Conservation (phyloP, 2,329 filamentous ascomycete species). For the Aspergillus persii region DNA sequence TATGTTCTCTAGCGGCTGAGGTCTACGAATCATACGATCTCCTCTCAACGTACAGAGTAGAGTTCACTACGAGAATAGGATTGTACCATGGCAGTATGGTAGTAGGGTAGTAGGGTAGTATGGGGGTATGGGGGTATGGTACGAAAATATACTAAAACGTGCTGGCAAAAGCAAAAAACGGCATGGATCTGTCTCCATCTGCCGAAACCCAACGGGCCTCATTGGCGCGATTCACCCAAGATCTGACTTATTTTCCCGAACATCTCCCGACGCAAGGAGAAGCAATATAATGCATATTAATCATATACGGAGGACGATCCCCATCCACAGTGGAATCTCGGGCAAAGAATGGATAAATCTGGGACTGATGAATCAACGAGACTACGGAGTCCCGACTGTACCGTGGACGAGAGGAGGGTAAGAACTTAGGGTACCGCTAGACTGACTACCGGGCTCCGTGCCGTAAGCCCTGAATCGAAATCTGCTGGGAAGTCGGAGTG, state of each 20-base stretch:
- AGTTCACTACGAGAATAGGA: no score
- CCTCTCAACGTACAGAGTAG: no score
- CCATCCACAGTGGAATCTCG: neutral
- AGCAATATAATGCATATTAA: neutral
- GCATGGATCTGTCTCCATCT: neutral
- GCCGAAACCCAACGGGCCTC: neutral
- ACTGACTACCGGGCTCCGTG: neutral
- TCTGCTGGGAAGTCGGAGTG: neutral
- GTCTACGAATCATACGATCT: no score
- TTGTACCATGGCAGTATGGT: no score
- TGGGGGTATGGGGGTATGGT: no score
- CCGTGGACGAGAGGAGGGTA: no score
- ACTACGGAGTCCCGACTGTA: no score
- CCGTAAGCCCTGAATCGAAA: no score
- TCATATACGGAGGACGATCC: neutral
- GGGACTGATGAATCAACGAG: no score
- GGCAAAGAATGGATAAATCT: no score
- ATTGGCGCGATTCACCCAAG: slow-evolving; percentile 9
- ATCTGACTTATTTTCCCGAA: slow-evolving; percentile 14
- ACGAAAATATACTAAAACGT: neutral
- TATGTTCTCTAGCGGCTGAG: no score
- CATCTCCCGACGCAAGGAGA: slow-evolving; percentile 10
- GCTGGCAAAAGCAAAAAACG: neutral
- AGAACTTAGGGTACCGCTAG: neutral
- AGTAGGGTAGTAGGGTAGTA: no score